phyloP scores from a whole-genome alignment of 1,139 yeast genomes.

The Geotrichum histeridarum region DNA sequence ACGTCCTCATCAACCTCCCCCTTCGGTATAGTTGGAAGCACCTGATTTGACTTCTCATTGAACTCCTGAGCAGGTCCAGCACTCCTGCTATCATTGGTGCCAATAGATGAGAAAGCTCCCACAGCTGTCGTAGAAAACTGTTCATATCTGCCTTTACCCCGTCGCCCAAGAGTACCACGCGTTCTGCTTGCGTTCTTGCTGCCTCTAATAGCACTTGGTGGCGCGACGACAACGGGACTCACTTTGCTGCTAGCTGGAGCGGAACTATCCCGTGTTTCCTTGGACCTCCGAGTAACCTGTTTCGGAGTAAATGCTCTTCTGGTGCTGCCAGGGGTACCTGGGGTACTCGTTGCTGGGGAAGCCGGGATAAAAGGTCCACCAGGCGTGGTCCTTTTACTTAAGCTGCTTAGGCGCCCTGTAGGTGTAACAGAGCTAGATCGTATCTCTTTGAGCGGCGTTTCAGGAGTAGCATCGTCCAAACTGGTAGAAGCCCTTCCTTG shows the following conservation, averaged over 20 bases:
- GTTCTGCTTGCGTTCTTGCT: conserved; percentile 16
- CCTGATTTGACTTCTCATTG: not conserved
- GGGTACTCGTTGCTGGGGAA: not conserved
- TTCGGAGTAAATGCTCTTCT: conserved; percentile 71
- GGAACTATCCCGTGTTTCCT: conserved; percentile 74
- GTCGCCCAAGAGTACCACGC: conserved; percentile 20
- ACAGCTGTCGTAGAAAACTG: conserved; percentile 33
- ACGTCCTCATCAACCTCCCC: conserved; percentile 3
- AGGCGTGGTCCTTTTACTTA: conserved; percentile 15
- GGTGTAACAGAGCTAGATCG: not conserved
- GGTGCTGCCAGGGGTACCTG: conserved; percentile 28
- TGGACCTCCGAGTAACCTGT: conserved; percentile 71
- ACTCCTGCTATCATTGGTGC: conserved; percentile 12
- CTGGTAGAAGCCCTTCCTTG: not conserved
- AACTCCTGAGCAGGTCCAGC: conserved; percentile 16
- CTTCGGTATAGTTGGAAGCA: not conserved
- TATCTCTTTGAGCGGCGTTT: not conserved
- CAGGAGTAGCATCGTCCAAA: not conserved
- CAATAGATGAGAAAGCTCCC: conserved; percentile 36
- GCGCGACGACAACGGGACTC: conserved; percentile 36
- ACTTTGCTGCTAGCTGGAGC: conserved; percentile 49
- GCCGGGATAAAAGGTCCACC: conserved; percentile 7
- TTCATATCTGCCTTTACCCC: conserved; percentile 36
- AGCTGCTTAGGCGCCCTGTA: conserved; percentile 10
- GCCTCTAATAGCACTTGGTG: conserved; percentile 4